These are phyloP conservation scores for Geotrichum klebahnii DNA, from an alignment of 1,139 yeast species.

Conservation along the genomic window DNA sequence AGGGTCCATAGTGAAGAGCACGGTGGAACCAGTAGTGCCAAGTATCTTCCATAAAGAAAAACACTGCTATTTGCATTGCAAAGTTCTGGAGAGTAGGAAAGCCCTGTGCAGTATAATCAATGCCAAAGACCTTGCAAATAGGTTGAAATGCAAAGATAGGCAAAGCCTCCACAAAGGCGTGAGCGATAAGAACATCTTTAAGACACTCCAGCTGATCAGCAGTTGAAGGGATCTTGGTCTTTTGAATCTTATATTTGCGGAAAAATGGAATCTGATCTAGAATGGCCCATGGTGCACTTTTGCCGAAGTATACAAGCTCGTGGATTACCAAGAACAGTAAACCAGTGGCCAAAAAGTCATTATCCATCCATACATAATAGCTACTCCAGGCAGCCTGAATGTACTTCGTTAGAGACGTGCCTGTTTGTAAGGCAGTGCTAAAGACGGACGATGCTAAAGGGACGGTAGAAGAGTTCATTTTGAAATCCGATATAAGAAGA, in stretches of 20 bases:
- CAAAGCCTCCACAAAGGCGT: slow-evolving; percentile 84
- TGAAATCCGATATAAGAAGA: neutral
- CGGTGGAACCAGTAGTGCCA: slow-evolving; percentile 98
- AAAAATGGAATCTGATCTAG: slow-evolving; percentile 74
- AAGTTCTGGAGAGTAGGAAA: slow-evolving; percentile 65
- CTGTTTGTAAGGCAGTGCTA: neutral
- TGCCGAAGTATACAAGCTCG: slow-evolving; percentile 76
- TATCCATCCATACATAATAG: slow-evolving; percentile 68
- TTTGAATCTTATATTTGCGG: slow-evolving; percentile 76
- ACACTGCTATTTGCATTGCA: slow-evolving; percentile 60
- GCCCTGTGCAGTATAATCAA: slow-evolving; percentile 65
- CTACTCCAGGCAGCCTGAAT: slow-evolving; percentile 72
- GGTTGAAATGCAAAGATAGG: slow-evolving; percentile 98
- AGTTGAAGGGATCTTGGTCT: slow-evolving; percentile 56
- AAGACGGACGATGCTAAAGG: neutral
- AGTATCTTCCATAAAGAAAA: slow-evolving; percentile 81
- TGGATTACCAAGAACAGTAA: slow-evolving; percentile 67
- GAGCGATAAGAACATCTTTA: slow-evolving; percentile 75
- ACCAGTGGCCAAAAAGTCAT: slow-evolving; percentile 81
- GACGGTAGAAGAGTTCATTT: slow-evolving; percentile 8
- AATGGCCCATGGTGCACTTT: slow-evolving; percentile 80
- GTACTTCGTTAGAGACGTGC: slow-evolving; percentile 34
- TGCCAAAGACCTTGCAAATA: slow-evolving; percentile 70
- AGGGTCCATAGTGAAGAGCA: slow-evolving; percentile 74
- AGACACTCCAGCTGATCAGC: slow-evolving; percentile 90